Base-by-base conservation (phyloP, 768 basidiomycete genomes). In the Galerina marginata region DNA sequence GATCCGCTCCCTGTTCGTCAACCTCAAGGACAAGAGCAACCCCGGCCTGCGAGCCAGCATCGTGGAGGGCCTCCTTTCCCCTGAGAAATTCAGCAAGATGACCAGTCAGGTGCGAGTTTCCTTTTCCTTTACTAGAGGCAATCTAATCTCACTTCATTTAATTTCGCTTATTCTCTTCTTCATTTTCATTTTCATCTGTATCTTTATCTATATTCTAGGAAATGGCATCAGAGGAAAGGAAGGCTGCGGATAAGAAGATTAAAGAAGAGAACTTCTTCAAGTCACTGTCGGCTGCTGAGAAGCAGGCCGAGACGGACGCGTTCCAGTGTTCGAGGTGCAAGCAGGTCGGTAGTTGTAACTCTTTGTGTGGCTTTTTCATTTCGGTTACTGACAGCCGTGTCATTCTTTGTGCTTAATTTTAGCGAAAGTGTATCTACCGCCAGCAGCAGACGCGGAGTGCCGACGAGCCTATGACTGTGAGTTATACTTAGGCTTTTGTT, bases 291-390 rank as follows among this genome's bases (percentile, higher is more conserved):
- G 96, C 96, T 0, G 91, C 83, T 2, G 91, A 96, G 66, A 89
- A 88, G 64, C 86, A 95, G 74, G 95, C 96, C 12, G 97, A 99
- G 74, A 99, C 97, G 1, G 93, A 95, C 64, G 96, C 93, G 2
- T 99, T 99, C 91, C 94, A 98, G 72, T 99, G 97, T 70, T 83
- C 87, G 9, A 85, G 92, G 67, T 99, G 97, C 87, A 96, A 95
- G 68, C 91, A 96, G 84, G 87, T 85, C 52, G 45, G 60, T 33
- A 33, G 29, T 39, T 7, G 37, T 20, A 26, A 82, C 40, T 36
- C 4, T 33, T 33, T 56, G 43, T 48, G n/a, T 9, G 12, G 37
- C n/a, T 4, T 14, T 12, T 9, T 7, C 49, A n/a, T 29, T 39
- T 38, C 15, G 11, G 56, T 11, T 60, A n/a, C 61, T 38, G 45